Percentiles rank a stretch among this genome's conserved stretches.
Evolutionary conservation across 805 yeast species (phyloP).

Genomic region (Yarrowia keelungensis): DNA sequence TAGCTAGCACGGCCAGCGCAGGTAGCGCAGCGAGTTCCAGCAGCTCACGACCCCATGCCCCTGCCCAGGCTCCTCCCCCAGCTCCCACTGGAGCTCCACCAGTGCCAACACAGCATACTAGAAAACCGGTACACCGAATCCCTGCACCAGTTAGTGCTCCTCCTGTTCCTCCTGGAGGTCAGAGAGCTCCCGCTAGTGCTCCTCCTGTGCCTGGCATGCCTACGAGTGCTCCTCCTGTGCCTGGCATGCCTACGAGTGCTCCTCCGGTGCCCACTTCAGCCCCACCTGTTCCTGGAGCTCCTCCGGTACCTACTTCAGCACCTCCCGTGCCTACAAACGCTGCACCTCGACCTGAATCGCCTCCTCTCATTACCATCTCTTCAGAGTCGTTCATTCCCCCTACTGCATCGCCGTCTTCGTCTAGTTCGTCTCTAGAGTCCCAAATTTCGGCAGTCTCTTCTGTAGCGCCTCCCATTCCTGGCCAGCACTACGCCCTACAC

Average conservation of each 20-base stretch:
- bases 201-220: too few species aligned
- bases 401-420: not conserved
- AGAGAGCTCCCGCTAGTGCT: too few species aligned
- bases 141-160: not conserved
- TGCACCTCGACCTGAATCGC: not conserved
- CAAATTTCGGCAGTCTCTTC: slow-evolving; percentile 17
- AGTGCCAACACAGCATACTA: not conserved
- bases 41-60: not conserved
- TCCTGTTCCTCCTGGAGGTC: not conserved
- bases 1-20: slow-evolving; percentile 5
- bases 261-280: too few species aligned
- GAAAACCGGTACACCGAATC: too few species aligned
- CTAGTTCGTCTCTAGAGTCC: not conserved
- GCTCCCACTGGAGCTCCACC: slow-evolving; percentile 2
- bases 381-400: not conserved
- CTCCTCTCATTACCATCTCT: slow-evolving; percentile 10
- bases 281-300: not conserved
- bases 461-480: not conserved
- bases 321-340: not conserved
- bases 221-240: not conserved
- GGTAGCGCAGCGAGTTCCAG: not conserved
- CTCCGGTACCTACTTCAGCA: slow-evolving; percentile 3
- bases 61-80: slow-evolving; percentile 15
- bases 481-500: slow-evolving; percentile 7
- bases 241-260: not conserved